Percentiles rank a stretch among this genome's conserved stretches.
phyloP scores from a whole-genome alignment of 2,329 filamentous ascomycete species.

The Cordyceps fumosorosea region DNA sequence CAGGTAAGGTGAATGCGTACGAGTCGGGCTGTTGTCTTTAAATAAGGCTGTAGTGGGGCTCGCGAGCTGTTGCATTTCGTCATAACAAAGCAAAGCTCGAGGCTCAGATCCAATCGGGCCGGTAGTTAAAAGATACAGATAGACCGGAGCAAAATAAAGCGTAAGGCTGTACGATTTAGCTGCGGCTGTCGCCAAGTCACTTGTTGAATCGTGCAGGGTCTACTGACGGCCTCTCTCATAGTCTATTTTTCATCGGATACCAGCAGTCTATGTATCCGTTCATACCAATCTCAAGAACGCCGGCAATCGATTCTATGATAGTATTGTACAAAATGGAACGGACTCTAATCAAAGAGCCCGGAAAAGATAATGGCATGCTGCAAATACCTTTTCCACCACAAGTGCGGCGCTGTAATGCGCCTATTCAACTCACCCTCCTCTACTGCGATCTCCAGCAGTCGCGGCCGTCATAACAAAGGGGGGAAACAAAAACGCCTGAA shows the following conservation, averaged over 20 bases:
- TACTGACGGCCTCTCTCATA: neutral
- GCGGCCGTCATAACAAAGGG: neutral
- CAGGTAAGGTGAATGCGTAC: too few species aligned
- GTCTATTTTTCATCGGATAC: neutral
- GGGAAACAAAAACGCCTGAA: neutral
- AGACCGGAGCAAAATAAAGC: neutral
- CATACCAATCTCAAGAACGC: neutral
- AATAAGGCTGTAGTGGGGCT: neutral
- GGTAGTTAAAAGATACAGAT: neutral
- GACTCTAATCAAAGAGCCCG: neutral
- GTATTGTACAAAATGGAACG: slow-evolving; percentile 10
- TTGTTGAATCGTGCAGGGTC: neutral
- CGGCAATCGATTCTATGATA: slow-evolving; percentile 7
- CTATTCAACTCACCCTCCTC: neutral
- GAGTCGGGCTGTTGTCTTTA: neutral
- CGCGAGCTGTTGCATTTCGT: neutral
- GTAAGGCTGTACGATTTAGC: neutral
- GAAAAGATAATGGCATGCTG: neutral
- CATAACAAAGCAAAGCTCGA: too few species aligned
- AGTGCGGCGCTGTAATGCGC: neutral
- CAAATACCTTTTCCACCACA: neutral
- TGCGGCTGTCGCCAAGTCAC: neutral
- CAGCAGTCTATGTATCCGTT: neutral
- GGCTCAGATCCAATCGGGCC: too few species aligned
- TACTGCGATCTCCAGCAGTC: neutral